phyloP scores from a whole-genome alignment of 768 basidiomycete genomes.

The Mycena alexandri region DNA sequence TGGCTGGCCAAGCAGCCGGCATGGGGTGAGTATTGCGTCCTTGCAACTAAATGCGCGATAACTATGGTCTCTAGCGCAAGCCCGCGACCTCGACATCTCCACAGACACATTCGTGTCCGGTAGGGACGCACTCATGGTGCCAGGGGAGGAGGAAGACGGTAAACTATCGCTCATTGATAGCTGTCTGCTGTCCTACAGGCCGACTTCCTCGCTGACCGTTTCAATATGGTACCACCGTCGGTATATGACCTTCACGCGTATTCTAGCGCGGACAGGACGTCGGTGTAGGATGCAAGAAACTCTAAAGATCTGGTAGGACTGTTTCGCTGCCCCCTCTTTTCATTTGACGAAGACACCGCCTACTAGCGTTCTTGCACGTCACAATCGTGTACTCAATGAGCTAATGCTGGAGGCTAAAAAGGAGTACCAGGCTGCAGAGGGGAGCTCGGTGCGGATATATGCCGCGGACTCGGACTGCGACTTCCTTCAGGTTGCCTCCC shows the following conservation, averaged over 20 bases:
- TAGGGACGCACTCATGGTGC: slow-evolving; percentile 46
- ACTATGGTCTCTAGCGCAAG: slow-evolving; percentile 38
- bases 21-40: slow-evolving; percentile 5
- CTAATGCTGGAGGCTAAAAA: slow-evolving; percentile 68
- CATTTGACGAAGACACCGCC: neutral
- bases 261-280: slow-evolving; percentile 46
- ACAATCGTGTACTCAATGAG: slow-evolving; percentile 58
- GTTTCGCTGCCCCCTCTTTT: neutral
- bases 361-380: slow-evolving; percentile 63
- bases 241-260: slow-evolving; percentile 53
- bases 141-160: slow-evolving; percentile 50
- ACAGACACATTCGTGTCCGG: slow-evolving; percentile 55
- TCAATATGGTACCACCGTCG: slow-evolving; percentile 64
- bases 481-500: slow-evolving; percentile 68
- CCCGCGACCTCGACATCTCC: slow-evolving; percentile 65
- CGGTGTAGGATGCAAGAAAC: slow-evolving; percentile 51
- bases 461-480: slow-evolving; percentile 56
- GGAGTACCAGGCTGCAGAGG: slow-evolving; percentile 61
- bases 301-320: slow-evolving; percentile 56
- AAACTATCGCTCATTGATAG: slow-evolving; percentile 37
- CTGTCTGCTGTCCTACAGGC: slow-evolving; percentile 57
- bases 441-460: slow-evolving; percentile 65
- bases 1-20: slow-evolving; percentile 38
- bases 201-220: slow-evolving; percentile 53
- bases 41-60: too few species aligned